phyloP scores from a whole-genome alignment of 352 stramenopile species.

The Phytophthora tubulina region DNA sequence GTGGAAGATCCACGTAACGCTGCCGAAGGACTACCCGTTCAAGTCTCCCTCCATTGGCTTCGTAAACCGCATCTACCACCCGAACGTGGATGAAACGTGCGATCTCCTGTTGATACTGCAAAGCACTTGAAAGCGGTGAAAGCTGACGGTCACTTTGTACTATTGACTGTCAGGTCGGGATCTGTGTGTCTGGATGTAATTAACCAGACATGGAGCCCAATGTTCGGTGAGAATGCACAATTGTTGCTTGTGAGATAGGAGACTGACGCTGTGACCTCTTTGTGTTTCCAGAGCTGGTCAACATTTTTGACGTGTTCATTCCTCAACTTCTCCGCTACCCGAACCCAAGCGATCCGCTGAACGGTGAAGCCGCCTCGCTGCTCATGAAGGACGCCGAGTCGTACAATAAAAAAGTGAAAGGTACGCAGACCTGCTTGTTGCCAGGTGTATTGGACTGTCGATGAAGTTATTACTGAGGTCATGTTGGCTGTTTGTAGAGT shows the following conservation, averaged over 20 bases:
- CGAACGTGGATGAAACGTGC: slow-evolving; percentile 95
- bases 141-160: slow-evolving; percentile 17
- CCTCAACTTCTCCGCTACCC: slow-evolving; percentile 93
- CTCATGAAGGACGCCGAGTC: slow-evolving; percentile 90
- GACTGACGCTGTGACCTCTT: slow-evolving; percentile 18
- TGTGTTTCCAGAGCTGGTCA: slow-evolving; percentile 82
- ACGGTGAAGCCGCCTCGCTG: slow-evolving; percentile 90
- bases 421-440: slow-evolving; percentile 37
- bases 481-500: slow-evolving; percentile 51
- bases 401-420: slow-evolving; percentile 92
- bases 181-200: slow-evolving; percentile 95
- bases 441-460: not conserved
- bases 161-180: slow-evolving; percentile 67
- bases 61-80: slow-evolving; percentile 94
- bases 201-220: slow-evolving; percentile 95
- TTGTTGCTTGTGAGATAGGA: not conserved
- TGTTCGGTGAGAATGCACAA: slow-evolving; percentile 79
- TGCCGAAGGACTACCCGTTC: slow-evolving; percentile 94
- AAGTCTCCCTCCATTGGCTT: slow-evolving; percentile 95
- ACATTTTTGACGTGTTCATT: slow-evolving; percentile 95
- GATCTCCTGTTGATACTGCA: slow-evolving; percentile 4
- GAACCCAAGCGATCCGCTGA: slow-evolving; percentile 93
- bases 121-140: not conserved
- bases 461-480: not conserved
- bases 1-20: slow-evolving; percentile 94